Evolutionary conservation across 75 land plant genomes (phyloP), one percentile per base, ranked within the genome.

Genomic region (Adiantum capillusveneris): DNA sequence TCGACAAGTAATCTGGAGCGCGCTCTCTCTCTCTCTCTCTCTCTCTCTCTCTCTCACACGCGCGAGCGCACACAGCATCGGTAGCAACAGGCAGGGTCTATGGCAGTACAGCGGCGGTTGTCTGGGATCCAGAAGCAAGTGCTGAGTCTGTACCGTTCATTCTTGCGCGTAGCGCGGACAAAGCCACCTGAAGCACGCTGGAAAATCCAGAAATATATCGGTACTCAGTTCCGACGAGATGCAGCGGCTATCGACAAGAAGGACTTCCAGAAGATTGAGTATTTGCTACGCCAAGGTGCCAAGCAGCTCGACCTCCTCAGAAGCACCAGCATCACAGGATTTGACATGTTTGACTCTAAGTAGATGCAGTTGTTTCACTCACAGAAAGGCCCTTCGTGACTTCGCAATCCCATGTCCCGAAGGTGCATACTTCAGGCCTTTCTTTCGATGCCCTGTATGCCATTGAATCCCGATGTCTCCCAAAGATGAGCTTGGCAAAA

Each of bases 121-220:
- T 91, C 92, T 7, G 97, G 97, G 29, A 50, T 91, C 79, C 97
- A 91, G 72, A 87, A 65, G 66, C 91, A 91, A 67, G 92, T 84
- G 11, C 74, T 91, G 31, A 66, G 75, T 30, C 75, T 91, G 11
- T 87, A 87, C 72, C 62, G 92, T 53, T 69, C 64, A 7, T 80
- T 84, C 50, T 53, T 91, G 0, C 83, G 97, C 17, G 85, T 79
- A 37, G 85, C 97, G 19, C 83, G 92, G 0, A 52, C 57, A 29
- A 86, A 91, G 62, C 66, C 77, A 0, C 63, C 75, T 5, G 84
- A 81, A 18, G 83, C 78, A 12, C 85, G 97, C 17, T 37, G 18
- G 1, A 44, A 62, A 43, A 78, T 91, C 13, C 83, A 84, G 53
- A 55, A 70, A 25, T 30, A 84, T 20, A 88, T 91, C 1, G 66